These are phyloP conservation scores for Xylariaceae sp. DNA, from an alignment of 2,329 filamentous ascomycete species.

Conservation along the genomic window DNA sequence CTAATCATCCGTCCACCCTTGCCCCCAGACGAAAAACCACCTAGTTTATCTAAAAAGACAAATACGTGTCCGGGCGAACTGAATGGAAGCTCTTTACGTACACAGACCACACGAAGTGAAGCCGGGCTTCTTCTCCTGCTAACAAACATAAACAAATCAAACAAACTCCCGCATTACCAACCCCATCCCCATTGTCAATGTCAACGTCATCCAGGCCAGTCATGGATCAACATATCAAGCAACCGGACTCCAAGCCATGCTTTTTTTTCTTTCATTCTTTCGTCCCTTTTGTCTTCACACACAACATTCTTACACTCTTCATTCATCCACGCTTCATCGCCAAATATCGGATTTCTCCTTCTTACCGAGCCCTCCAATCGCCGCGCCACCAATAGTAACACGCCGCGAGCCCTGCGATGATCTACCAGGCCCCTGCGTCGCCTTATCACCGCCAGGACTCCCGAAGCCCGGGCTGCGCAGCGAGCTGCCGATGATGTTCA, in stretches of 20 bases:
- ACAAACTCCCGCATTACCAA: no score
- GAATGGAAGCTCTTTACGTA: background rate
- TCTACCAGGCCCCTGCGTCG: constrained; percentile 13
- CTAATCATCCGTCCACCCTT: background rate
- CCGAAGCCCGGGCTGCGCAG: constrained; percentile 17
- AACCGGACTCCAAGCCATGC: constrained; percentile 17
- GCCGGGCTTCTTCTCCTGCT: no score
- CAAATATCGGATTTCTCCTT: constrained; percentile 21
- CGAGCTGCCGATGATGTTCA: constrained; percentile 43
- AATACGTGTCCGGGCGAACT: background rate
- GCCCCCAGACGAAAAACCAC: background rate
- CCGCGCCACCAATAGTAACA: constrained; percentile 40
- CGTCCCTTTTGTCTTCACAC: no score
- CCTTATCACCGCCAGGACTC: constrained; percentile 25
- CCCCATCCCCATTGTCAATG: no score
- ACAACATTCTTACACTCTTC: no score
- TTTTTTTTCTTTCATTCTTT: background rate
- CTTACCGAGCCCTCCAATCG: constrained; percentile 21
- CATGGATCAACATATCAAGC: background rate
- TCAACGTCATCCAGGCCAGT: background rate
- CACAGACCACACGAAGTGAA: background rate
- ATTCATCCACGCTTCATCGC: constrained; percentile 13
- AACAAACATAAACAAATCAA: no score
- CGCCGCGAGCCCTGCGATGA: constrained; percentile 34
- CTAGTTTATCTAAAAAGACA: background rate